Base-by-base conservation (phyloP, 495 filamentous ascomycete genomes). In the Antarctomyces pellizariae region DNA sequence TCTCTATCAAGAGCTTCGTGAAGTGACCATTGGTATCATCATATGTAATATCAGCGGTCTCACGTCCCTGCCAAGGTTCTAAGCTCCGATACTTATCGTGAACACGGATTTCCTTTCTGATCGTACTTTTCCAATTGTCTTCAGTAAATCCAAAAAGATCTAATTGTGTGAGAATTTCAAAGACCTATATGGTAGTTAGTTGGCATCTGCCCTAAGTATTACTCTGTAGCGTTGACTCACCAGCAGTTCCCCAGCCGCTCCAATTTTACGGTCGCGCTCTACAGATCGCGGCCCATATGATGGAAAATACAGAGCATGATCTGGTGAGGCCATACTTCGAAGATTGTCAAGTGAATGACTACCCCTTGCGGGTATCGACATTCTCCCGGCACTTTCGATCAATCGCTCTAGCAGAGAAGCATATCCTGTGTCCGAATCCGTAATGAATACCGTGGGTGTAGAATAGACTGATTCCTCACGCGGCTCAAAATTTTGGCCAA, bases 91-190 rank as follows among this genome's bases (percentile, higher is more conserved):
- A 60, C 2, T 52, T 43, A 1, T 44, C 41, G 29, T 57, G 50
- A 1, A 34, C 21, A 0, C 25, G 39, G n/a, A 45, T 45, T 29
- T 51, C 43, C 24, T 31, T 29, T 7, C 56, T 43, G 23, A 58
- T 57, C 1, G 41, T 56, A 29, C 54, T 60, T 25, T 43, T 39
- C 54, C 54, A 59, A 28, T 59, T 57, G 5, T 30, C 30, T 1
- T 34, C 26, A 15, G 20, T 25, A 28, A 50, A 57, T 6, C 25
- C 29, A 6, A 41, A 36, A n/a, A 51, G 43, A 10, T 36, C 28
- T 4, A 55, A 31, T 0, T 29, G 22, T 8, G 46, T 48, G 9
- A 60, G 41, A 10, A 56, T 24, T 18, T 57, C 50, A 30, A 54
- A 57, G 0, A 48, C 50, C 55, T 59, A 20, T 18, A 18, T 9